Percentiles rank a stretch among this genome's conserved stretches.
Evolutionary conservation across 129 eudicot genomes (phyloP).

Genomic region (Chrysanthemum lavandulifolium): DNA sequence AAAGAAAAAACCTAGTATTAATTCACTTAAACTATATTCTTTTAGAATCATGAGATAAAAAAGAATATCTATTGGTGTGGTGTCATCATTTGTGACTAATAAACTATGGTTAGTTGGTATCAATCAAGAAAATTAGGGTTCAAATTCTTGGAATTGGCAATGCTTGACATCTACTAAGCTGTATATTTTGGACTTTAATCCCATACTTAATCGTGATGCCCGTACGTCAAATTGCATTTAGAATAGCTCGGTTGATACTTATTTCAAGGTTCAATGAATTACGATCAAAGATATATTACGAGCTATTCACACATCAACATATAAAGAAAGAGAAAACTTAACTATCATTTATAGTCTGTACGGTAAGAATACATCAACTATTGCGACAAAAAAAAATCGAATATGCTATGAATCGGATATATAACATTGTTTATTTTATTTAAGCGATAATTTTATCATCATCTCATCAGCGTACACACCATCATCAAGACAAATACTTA

Average conservation of each 20-base stretch:
- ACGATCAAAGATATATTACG: not conserved
- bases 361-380: not conserved
- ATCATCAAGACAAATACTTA: not conserved
- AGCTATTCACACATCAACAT: not conserved
- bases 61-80: not conserved
- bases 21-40: no score
- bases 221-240: not conserved
- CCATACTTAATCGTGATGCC: not conserved
- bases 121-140: slow-evolving; percentile 3
- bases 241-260: not conserved
- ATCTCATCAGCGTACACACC: not conserved
- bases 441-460: slow-evolving; percentile 5
- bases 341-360: not conserved
- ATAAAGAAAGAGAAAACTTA: not conserved
- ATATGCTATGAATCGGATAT: no score
- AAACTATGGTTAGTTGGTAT: not conserved
- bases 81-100: slow-evolving; percentile 1
- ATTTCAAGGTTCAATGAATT: not conserved
- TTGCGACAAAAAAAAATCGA: not conserved
- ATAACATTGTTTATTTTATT: not conserved
- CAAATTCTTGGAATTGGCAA: slow-evolving; percentile 16
- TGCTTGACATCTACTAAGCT: slow-evolving; percentile 15
- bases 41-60: not conserved
- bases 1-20: no score
- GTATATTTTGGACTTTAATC: slow-evolving; percentile 29